A percentile compares a stretch with the other conserved stretches of the same genome.
Conservation (phyloP, 768 basidiomycete species). For the Pholiota microspora region DNA sequence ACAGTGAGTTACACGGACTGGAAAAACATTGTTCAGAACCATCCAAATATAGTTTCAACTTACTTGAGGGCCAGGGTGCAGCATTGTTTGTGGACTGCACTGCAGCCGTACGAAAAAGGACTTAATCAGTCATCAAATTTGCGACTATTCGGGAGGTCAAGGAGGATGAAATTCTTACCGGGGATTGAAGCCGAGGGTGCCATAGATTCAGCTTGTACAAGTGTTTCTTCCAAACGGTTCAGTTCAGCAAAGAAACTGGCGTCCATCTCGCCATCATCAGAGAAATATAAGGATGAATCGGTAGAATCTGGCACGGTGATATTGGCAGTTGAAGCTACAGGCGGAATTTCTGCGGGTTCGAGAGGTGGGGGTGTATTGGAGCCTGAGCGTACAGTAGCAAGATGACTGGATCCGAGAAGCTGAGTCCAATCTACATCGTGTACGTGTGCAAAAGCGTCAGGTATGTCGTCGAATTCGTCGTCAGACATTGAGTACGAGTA, state of each 20-base stretch:
- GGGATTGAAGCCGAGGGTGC: neutral
- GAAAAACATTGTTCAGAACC: neutral
- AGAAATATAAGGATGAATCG: conserved; percentile 18
- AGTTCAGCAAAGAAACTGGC: conserved; percentile 38
- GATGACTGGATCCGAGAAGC: conserved; percentile 26
- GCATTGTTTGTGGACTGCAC: neutral
- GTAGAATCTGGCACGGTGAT: neutral
- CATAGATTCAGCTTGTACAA: neutral
- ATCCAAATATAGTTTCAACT: neutral
- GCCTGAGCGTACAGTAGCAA: conserved; percentile 3
- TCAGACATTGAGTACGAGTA: conserved; percentile 27
- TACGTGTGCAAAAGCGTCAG: conserved; percentile 51
- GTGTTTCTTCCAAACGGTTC: conserved; percentile 42
- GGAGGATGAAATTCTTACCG: neutral
- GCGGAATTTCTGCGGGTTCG: conserved; percentile 3
- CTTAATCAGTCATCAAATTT: neutral
- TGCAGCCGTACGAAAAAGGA: neutral
- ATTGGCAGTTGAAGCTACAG: neutral
- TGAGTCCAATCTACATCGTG: conserved; percentile 48
- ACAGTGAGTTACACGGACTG: neutral
- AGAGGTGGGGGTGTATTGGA: neutral
- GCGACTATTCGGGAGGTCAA: no score
- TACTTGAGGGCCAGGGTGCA: conserved; percentile 2
- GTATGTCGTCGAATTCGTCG: conserved; percentile 53
- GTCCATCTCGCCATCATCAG: conserved; percentile 32